phyloP scores from a whole-genome alignment of 306 rosid species.

The Vicia faba region DNA sequence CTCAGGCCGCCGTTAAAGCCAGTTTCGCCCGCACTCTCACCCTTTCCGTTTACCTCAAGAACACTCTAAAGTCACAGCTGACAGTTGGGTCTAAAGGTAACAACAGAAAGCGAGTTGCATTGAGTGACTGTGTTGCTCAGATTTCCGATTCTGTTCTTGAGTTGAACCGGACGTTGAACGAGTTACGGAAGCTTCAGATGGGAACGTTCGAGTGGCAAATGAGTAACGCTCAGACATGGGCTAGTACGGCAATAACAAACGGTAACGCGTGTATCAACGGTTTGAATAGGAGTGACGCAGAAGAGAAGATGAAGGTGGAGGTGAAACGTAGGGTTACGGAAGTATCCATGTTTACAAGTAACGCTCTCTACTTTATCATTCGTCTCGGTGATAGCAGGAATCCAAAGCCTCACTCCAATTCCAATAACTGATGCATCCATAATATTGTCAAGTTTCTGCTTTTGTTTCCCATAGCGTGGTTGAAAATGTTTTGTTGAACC shows the following conservation, averaged over 20 bases:
- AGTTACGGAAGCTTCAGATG: slow-evolving; percentile 51
- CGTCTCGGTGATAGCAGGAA: slow-evolving; percentile 43
- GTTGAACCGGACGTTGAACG: slow-evolving; percentile 48
- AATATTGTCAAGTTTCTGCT: neutral
- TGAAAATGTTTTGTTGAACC: neutral
- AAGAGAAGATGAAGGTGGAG: slow-evolving; percentile 40
- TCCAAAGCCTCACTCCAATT: slow-evolving; percentile 34
- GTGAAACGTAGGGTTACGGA: slow-evolving; percentile 54
- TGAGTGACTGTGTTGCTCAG: slow-evolving; percentile 67
- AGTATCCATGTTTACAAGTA: slow-evolving; percentile 64
- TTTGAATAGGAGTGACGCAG: slow-evolving; percentile 33
- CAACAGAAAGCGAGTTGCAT: slow-evolving; percentile 44
- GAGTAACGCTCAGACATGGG: slow-evolving; percentile 85
- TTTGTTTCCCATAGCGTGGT: neutral
- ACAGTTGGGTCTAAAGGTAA: neutral
- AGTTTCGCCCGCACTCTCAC: slow-evolving; percentile 54
- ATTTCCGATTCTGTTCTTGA: slow-evolving; percentile 61
- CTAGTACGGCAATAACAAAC: slow-evolving; percentile 69
- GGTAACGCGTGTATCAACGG: slow-evolving; percentile 69
- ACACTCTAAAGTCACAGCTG: neutral
- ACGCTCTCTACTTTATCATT: slow-evolving; percentile 67
- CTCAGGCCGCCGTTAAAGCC: slow-evolving; percentile 62
- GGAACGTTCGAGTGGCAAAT: slow-evolving; percentile 65
- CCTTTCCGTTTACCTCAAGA: slow-evolving; percentile 46
- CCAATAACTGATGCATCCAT: slow-evolving; percentile 6